A percentile compares a stretch with the other conserved stretches of the same genome.
Conservation (phyloP, 2,329 filamentous ascomycete species). For the Fusarium anthophilum region DNA sequence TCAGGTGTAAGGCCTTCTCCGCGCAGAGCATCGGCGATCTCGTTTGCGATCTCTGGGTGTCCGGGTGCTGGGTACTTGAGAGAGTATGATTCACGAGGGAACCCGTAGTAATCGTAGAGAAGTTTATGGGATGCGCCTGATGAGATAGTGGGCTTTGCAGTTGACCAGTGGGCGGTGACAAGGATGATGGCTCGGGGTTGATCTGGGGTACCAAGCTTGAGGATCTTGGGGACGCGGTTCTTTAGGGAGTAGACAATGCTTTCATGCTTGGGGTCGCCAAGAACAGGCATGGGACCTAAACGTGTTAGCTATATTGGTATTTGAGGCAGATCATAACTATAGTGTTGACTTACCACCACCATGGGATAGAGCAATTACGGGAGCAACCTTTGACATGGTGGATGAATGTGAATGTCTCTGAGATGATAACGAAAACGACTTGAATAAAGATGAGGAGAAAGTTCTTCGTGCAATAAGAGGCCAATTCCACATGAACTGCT, state of each 20-base stretch:
- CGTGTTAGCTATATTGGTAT: not conserved
- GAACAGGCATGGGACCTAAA: slow-evolving; percentile 64
- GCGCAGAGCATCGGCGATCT: slow-evolving; percentile 57
- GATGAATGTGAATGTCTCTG: slow-evolving; percentile 5
- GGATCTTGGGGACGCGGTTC: slow-evolving; percentile 63
- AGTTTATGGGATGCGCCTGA: slow-evolving; percentile 58
- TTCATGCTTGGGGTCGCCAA: slow-evolving; percentile 63
- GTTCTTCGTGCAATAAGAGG: slow-evolving; percentile 7
- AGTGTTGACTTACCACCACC: slow-evolving; percentile 52
- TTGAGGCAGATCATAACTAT: not conserved
- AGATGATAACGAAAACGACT: not conserved
- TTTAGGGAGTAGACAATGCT: slow-evolving; percentile 62
- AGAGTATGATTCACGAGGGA: slow-evolving; percentile 64
- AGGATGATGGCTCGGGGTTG: slow-evolving; percentile 63
- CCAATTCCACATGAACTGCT: slow-evolving; percentile 26
- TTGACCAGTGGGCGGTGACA: slow-evolving; percentile 68
- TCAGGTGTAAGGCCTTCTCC: slow-evolving; percentile 55
- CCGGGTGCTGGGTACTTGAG: slow-evolving; percentile 67
- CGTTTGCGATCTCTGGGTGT: slow-evolving; percentile 60
- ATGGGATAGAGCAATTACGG: slow-evolving; percentile 60
- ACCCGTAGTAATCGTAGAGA: slow-evolving; percentile 68
- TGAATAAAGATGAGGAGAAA: not conserved
- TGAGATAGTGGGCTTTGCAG: slow-evolving; percentile 59
- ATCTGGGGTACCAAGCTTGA: slow-evolving; percentile 61
- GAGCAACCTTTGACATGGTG: slow-evolving; percentile 53